A percentile compares a stretch with the other conserved stretches of the same genome.
Conservation (phyloP, 2,329 filamentous ascomycete species). For the Aspergillus calidoustus region DNA sequence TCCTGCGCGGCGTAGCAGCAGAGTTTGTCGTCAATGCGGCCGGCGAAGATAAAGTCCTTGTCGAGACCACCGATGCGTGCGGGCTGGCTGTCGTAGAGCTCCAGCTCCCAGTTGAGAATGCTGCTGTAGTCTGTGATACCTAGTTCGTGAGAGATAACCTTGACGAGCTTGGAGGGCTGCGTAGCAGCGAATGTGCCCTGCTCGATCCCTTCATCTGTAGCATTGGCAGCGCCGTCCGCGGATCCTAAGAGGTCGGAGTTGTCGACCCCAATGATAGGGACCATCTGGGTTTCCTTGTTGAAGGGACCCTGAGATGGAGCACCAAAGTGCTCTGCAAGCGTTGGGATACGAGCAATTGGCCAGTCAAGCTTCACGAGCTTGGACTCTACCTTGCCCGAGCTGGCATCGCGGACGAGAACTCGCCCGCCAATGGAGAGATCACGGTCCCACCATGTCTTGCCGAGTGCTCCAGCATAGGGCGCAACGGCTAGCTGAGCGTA, state of each 20-base stretch:
- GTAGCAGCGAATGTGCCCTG: slow-evolving; percentile 75
- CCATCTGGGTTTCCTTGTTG: slow-evolving; percentile 91
- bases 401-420: slow-evolving; percentile 77
- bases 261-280: slow-evolving; percentile 90
- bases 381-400: slow-evolving; percentile 74
- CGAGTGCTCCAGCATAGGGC: slow-evolving; percentile 86
- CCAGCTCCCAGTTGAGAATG: slow-evolving; percentile 95
- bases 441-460: slow-evolving; percentile 94
- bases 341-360: slow-evolving; percentile 92
- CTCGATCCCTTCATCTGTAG: slow-evolving; percentile 48
- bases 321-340: slow-evolving; percentile 92
- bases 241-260: slow-evolving; percentile 60
- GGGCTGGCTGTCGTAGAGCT: slow-evolving; percentile 89
- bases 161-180: slow-evolving; percentile 83
- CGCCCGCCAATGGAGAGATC: slow-evolving; percentile 89
- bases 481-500: slow-evolving; percentile 90
- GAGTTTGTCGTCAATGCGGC: slow-evolving; percentile 95
- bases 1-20: slow-evolving; percentile 92
- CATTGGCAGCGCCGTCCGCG: slow-evolving; percentile 26
- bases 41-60: slow-evolving; percentile 92
- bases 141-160: slow-evolving; percentile 79
- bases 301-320: slow-evolving; percentile 67
- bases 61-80: slow-evolving; percentile 83
- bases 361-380: slow-evolving; percentile 90
- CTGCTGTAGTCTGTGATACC: slow-evolving; percentile 70